phyloP scores from a whole-genome alignment of 192 early-diverging fungal species.

The Coemansia sp. region DNA sequence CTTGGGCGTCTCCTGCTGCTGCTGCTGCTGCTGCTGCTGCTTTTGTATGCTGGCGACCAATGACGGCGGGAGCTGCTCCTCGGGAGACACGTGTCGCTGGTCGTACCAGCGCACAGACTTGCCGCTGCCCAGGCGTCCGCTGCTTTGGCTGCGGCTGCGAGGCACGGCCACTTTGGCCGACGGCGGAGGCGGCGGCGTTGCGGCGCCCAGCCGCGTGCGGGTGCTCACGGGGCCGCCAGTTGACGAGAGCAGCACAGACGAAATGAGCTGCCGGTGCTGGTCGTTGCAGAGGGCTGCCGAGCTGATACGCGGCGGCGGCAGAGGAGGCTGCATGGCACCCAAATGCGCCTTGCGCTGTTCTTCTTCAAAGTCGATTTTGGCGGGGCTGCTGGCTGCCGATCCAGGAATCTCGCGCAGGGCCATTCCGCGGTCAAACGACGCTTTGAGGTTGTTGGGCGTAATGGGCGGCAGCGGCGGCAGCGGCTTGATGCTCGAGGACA shows the following conservation, averaged over 20 bases:
- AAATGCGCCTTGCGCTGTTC: too few species aligned
- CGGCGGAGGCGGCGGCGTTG: neutral
- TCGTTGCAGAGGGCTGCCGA: conserved; percentile 9
- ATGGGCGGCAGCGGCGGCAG: conserved; percentile 44
- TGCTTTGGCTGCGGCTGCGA: neutral
- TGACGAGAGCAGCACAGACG: conserved; percentile 10
- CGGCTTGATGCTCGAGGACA: conserved; percentile 22
- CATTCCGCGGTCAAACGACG: conserved; percentile 47
- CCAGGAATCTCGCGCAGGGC: conserved; percentile 27
- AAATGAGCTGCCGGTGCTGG: conserved; percentile 14
- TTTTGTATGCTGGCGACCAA: neutral
- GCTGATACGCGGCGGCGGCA: conserved; percentile 26
- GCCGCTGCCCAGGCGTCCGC: conserved; percentile 1
- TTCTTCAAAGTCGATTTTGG: too few species aligned
- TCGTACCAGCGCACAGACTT: conserved; percentile 49
- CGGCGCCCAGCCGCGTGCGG: neutral
- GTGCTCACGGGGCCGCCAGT: neutral
- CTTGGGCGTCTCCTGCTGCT: conserved; percentile 6
- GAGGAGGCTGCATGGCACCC: too few species aligned
- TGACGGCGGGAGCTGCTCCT: conserved; percentile 2
- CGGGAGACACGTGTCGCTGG: neutral
- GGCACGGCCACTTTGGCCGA: too few species aligned
- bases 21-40: neutral
- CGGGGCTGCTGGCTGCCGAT: conserved; percentile 1
- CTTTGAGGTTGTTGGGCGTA: conserved; percentile 50